These are phyloP conservation scores for Vicia villosa DNA, from an alignment of 306 rosid species.

Conservation along the genomic window DNA sequence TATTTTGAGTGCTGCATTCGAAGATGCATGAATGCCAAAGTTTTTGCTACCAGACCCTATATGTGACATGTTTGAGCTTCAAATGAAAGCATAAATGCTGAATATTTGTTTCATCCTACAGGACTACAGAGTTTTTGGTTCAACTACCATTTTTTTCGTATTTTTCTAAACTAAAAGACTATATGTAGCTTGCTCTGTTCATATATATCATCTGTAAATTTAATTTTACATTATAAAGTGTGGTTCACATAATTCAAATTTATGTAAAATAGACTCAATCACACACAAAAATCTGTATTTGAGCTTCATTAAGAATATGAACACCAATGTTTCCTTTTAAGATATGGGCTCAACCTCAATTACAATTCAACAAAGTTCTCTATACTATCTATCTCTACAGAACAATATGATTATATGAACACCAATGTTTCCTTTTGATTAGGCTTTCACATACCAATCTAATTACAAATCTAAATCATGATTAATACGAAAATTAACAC, in stretches of 20 bases:
- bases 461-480: background rate
- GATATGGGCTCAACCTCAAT: background rate
- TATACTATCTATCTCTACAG: background rate
- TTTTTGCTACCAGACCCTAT: conserved; percentile 73
- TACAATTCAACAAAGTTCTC: conserved; percentile 1
- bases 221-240: background rate
- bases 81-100: conserved; percentile 25
- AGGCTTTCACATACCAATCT: background rate
- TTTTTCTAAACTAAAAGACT: background rate
- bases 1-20: conserved; percentile 50
- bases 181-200: conserved; percentile 10
- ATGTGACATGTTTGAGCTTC: conserved; percentile 50
- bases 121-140: background rate
- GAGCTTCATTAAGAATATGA: background rate
- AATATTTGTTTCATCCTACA: conserved; percentile 17
- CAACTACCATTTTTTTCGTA: too few species aligned
- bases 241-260: background rate
- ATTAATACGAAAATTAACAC: background rate
- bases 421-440: background rate
- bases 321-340: too few species aligned
- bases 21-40: conserved; percentile 39
- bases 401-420: conserved; percentile 12
- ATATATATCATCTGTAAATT: conserved; percentile 10
- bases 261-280: background rate
- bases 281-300: conserved; percentile 6